Conservation (phyloP, 2,329 filamentous ascomycete genomes). For the Talaromyces sp. region DNA sequence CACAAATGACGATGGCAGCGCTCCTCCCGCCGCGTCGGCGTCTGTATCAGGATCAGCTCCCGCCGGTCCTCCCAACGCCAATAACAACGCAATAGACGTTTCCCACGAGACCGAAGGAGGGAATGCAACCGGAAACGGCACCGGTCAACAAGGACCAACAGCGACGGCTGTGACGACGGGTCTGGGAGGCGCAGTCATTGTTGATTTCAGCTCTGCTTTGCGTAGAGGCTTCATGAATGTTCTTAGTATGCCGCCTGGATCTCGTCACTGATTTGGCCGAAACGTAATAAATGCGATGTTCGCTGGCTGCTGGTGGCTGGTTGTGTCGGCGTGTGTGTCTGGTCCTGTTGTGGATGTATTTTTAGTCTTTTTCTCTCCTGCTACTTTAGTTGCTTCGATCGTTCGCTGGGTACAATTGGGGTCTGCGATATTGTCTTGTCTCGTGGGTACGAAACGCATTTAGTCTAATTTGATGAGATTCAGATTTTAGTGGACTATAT, state of each 20-base stretch:
- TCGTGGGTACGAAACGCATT: neutral
- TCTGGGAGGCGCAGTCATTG: neutral
- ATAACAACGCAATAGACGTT: neutral
- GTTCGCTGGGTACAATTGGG: neutral
- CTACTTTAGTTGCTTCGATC: neutral
- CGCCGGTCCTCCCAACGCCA: neutral
- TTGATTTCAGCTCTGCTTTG: constrained; percentile 17
- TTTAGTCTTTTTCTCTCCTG: neutral
- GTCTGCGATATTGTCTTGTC: neutral
- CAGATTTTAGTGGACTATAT: neutral
- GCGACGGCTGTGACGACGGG: neutral
- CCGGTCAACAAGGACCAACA: neutral
- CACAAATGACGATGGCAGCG: constrained; percentile 21
- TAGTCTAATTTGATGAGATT: neutral
- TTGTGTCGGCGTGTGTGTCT: neutral
- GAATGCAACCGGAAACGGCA: neutral
- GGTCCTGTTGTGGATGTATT: neutral
- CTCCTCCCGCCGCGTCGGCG: neutral
- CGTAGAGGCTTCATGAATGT: constrained; percentile 18
- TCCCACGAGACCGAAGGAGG: neutral
- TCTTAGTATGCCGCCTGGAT: constrained; percentile 11
- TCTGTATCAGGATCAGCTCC: neutral
- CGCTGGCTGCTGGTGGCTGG: neutral
- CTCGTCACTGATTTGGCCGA: neutral
- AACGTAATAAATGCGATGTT: too few species aligned